Base-by-base conservation (phyloP, 345 rosid species). In the Euphorbia lathyris region DNA sequence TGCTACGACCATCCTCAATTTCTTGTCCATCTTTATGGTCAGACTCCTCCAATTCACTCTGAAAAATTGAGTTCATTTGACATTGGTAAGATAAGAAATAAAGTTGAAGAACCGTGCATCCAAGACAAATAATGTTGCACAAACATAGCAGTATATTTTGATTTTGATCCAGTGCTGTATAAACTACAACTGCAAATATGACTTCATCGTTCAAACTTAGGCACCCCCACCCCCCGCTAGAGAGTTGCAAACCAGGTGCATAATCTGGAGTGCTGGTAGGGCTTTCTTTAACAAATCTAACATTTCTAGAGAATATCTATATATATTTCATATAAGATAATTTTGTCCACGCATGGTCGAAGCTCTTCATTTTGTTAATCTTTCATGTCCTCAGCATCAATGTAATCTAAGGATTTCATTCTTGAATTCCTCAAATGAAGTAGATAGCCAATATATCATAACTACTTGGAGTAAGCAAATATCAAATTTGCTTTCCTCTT, bases 31-130 rank as follows among this genome's bases (percentile, higher is more conserved):
- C 89, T 72, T 81, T 85, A 74, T 84, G 80, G 55, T 73, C 81
- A 11, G 79, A 78, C 76, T 86, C 89, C 78, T 88, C 88, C 81
- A 90, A 36, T 67, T 84, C 93, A 10, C 79, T 82, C 96, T 87
- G 80, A 70, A 80, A 79, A 65, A 52, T 23, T 10, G 40, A 26
- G 5, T 30, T 66, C 63, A 40, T 1, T 7, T 25, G 16, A n/a
- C 27, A 19, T 42, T 63, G 40, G 19, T 5, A 1, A 45, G 25
- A 13, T 57, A 19, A 3, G 48, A 51, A 51, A 61, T 4, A n/a
- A 23, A 10, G 50, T 30, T 13, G n/a, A 53, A 43, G 43, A 10
- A 55, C 5, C n/a, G 55, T n/a, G 42, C n/a, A 1, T 13, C 4
- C 42, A 45, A 43, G n/a, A 30, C 47, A 43, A 45, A 32, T 9